Evolutionary conservation across 805 yeast genomes (phyloP).

Genomic region (Wickerhamomyces mucosus): DNA sequence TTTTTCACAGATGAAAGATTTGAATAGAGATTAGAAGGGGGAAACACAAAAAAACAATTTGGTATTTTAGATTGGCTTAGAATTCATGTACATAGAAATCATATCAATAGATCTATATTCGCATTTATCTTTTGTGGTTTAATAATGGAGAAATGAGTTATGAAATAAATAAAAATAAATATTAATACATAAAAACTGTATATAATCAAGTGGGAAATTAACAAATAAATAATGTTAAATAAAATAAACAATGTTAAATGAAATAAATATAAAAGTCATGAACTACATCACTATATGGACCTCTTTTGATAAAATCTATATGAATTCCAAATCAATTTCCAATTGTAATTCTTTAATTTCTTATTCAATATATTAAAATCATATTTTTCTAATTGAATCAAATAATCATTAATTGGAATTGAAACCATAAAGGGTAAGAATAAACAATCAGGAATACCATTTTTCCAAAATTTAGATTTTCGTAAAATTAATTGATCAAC

Average conservation of each 20-base stretch:
- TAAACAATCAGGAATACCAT: conserved; percentile 49
- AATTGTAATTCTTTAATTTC: conserved; percentile 16
- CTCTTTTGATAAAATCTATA: conserved; percentile 16
- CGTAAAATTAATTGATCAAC: conserved; percentile 21
- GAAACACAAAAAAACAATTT: no score
- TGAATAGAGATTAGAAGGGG: no score
- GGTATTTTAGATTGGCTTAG: no score
- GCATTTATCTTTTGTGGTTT: no score
- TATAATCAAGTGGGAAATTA: no score
- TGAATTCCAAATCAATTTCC: conserved; percentile 20
- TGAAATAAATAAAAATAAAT: conserved; percentile 1
- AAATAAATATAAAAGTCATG: background rate
- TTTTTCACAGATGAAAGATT: no score
- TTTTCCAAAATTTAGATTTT: conserved; percentile 29
- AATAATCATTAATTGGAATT: conserved; percentile 54
- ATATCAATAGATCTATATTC: no score
- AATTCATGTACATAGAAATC: no score
- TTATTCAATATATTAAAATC: conserved; percentile 50
- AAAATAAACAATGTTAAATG: background rate
- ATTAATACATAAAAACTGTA: background rate
- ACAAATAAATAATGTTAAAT: background rate
- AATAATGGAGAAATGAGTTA: background rate
- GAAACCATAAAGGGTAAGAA: conserved; percentile 61
- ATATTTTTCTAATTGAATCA: conserved; percentile 46
- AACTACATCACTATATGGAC: conserved; percentile 4